phyloP scores from a whole-genome alignment of 805 yeast species.

The Ogataea siamensis region DNA sequence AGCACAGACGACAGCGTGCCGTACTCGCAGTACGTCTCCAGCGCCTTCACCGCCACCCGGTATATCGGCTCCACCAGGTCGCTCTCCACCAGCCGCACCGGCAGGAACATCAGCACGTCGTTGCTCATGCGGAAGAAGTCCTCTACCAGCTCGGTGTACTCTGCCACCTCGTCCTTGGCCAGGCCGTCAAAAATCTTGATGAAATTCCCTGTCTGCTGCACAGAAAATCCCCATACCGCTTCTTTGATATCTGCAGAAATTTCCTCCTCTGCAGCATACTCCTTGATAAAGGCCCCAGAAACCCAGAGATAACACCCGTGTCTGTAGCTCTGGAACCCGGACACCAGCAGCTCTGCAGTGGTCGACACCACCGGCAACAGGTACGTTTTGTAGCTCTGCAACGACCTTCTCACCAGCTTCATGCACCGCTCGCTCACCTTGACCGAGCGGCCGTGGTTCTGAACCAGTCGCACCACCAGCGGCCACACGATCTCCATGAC shows the following conservation, averaged over 20 bases:
- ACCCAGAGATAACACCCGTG: conserved; percentile 89
- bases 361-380: conserved; percentile 58
- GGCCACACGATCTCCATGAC: conserved; percentile 62
- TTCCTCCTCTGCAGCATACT: conserved; percentile 56
- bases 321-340: conserved; percentile 66
- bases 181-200: conserved; percentile 40
- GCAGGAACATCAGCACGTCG: conserved; percentile 75
- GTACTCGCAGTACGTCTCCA: conserved; percentile 54
- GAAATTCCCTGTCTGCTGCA: conserved; percentile 62
- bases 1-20: conserved; percentile 70
- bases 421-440: conserved; percentile 72
- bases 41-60: conserved; percentile 56
- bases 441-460: conserved; percentile 54
- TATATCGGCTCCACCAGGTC: conserved; percentile 50
- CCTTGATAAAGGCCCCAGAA: conserved; percentile 76
- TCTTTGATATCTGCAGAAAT: conserved; percentile 43
- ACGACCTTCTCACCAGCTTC: conserved; percentile 62
- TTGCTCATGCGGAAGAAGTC: conserved; percentile 81
- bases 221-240: conserved; percentile 72
- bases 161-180: conserved; percentile 24
- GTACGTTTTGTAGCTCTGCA: conserved; percentile 60
- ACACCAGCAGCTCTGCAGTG: conserved; percentile 63
- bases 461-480: conserved; percentile 44
- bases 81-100: conserved; percentile 47
- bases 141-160: conserved; percentile 70